These are phyloP conservation scores for Vigna unguiculata DNA, from an alignment of 306 rosid genomes.

Conservation along the genomic window DNA sequence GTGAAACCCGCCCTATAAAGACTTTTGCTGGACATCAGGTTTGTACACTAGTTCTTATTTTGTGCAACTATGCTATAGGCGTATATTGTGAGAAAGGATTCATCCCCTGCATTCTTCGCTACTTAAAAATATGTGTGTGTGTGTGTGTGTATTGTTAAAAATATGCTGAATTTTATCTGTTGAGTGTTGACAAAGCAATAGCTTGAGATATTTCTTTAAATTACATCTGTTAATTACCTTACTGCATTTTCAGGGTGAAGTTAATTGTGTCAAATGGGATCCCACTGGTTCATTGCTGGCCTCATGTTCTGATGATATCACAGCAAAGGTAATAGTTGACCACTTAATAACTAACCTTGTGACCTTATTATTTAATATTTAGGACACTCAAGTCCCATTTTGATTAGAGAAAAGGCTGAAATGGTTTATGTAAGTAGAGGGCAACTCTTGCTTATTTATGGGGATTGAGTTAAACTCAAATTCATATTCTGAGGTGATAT, in stretches of 20 bases:
- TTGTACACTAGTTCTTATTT: constrained; percentile 29
- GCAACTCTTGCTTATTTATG: neutral
- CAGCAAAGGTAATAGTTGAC: constrained; percentile 75
- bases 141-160: too few species aligned
- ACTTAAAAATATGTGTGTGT: too few species aligned
- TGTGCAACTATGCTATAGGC: neutral
- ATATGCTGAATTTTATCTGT: neutral
- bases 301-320: constrained; percentile 93
- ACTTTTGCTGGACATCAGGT: constrained; percentile 95
- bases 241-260: constrained; percentile 76
- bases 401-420: neutral
- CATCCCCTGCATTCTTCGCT: neutral
- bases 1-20: constrained; percentile 78
- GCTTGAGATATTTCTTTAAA: constrained; percentile 25
- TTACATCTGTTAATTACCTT: constrained; percentile 41
- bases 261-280: constrained; percentile 99
- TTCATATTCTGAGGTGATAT: too few species aligned
- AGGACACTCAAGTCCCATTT: neutral
- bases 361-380: neutral
- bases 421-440: neutral
- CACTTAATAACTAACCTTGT: constrained; percentile 7
- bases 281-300: constrained; percentile 92
- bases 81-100: constrained; percentile 4
- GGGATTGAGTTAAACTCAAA: neutral
- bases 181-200: neutral